phyloP scores from a whole-genome alignment of 257 asterid genomes.

The Marsdenia floribunda region DNA sequence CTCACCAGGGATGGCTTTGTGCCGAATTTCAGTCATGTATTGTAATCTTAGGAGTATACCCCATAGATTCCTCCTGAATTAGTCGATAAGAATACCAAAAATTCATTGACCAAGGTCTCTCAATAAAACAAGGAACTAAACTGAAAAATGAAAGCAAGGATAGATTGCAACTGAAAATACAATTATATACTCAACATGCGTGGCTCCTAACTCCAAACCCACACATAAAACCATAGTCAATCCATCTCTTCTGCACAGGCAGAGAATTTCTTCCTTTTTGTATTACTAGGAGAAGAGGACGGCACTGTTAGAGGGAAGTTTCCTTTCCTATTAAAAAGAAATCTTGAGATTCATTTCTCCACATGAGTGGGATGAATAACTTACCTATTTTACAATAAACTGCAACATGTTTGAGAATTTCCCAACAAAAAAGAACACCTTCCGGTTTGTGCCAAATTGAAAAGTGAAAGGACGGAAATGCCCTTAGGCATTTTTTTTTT shows the following conservation, averaged over 20 bases:
- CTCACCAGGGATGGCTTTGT: no score
- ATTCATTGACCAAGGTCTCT: not conserved
- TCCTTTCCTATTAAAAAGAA: not conserved
- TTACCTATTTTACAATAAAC: constrained; percentile 95
- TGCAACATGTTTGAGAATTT: constrained; percentile 76
- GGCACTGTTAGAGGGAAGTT: not conserved
- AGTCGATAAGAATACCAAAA: no score
- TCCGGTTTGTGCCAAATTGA: no score
- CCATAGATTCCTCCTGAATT: no score
- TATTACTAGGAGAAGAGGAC: not conserved
- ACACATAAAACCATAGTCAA: not conserved
- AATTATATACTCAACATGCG: not conserved
- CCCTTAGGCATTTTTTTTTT: no score
- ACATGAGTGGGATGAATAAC: constrained; percentile 1
- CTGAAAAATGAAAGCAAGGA: not conserved
- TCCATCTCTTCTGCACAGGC: not conserved
- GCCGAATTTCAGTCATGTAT: no score
- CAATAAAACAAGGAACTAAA: not conserved
- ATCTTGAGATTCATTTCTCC: not conserved
- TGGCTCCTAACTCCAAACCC: not conserved
- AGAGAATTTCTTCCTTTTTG: not conserved
- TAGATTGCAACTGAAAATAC: not conserved
- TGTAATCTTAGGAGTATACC: no score
- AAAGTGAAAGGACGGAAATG: no score
- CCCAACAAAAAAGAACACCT: constrained; percentile 84